phyloP scores from a whole-genome alignment of 345 rosid genomes.

The Triadica sebifera region DNA sequence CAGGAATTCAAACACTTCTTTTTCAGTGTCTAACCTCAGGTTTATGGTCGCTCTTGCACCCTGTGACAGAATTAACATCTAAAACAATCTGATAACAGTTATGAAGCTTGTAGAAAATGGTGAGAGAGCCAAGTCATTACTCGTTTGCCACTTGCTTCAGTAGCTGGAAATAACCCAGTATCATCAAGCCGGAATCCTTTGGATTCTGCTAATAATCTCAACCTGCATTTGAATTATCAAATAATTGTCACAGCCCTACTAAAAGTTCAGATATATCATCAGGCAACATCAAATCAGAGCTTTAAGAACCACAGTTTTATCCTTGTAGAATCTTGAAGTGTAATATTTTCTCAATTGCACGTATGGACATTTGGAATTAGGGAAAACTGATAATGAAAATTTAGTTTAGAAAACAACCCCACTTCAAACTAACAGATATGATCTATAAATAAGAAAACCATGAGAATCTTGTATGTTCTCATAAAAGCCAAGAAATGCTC shows the following conservation, averaged over 20 bases:
- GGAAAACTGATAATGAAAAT: not conserved
- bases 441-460: not conserved
- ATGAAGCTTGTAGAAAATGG: not conserved
- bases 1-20: slow-evolving; percentile 79
- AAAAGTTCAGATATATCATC: not conserved
- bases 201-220: slow-evolving; percentile 85
- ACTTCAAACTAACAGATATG: not conserved
- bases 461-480: not conserved
- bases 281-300: not conserved
- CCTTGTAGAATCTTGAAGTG: not conserved
- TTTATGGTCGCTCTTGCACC: slow-evolving; percentile 63
- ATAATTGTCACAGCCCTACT: not conserved
- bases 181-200: slow-evolving; percentile 89
- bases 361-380: not conserved
- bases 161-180: slow-evolving; percentile 87
- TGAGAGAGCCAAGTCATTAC: slow-evolving; percentile 35
- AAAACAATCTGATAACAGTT: not conserved
- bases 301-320: not conserved
- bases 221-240: slow-evolving; percentile 40
- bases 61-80: slow-evolving; percentile 36
- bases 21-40: slow-evolving; percentile 57
- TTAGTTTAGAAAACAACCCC: not conserved
- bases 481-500: not conserved
- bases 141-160: slow-evolving; percentile 65
- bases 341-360: not conserved